Base-by-base conservation (phyloP, 2,329 filamentous ascomycete genomes). In the Ambrosiella beaveri region DNA sequence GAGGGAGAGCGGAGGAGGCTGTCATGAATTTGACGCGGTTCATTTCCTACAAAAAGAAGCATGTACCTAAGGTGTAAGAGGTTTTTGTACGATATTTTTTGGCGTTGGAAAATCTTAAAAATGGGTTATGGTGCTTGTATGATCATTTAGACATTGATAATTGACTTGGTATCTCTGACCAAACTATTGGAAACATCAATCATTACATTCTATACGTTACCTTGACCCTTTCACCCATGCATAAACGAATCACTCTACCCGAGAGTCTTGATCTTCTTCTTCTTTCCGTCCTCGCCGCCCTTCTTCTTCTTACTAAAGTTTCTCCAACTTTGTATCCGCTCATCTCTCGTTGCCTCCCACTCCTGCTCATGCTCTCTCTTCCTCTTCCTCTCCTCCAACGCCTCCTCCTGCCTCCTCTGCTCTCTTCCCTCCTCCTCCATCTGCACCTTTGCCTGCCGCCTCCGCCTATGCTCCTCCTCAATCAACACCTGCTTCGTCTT, bases 341-440 rank as follows among this genome's bases (percentile, higher is more conserved):
- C 80, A 61, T 98, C 93, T 52, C 93, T 76, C 35, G 86, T 95
- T 66, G 87, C 83, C 74, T 98, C 93, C 93, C 93, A 98, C 62
- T 90, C 86, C 72, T 93, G 82, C 63, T 97, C 89, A 69, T 93
- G 88, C 67, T 97, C 89, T 61, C 93, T 78, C 79, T 91, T 91
- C 64, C 86, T 78, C 73, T 90, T 91, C 65, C 87, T 75, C 64
- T 79, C 79, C 65, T 91, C 88, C 8, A 86, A 62, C 72, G 96
- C 91, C 64, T 89, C 86, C 19, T 98, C 93, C 65, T 83, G 83
- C 68, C 85, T 86, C 67, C 82, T 81, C 77, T 94, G 84, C 74
- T 93, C 85, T 57, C 93, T 78, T 6, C 93, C 93, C 70, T 98
- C 91, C 70, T 98, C 93, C 71, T 95, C 88, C 84, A 98, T 85